Conservation (phyloP, 306 rosid genomes). For the Rosa chinensis region DNA sequence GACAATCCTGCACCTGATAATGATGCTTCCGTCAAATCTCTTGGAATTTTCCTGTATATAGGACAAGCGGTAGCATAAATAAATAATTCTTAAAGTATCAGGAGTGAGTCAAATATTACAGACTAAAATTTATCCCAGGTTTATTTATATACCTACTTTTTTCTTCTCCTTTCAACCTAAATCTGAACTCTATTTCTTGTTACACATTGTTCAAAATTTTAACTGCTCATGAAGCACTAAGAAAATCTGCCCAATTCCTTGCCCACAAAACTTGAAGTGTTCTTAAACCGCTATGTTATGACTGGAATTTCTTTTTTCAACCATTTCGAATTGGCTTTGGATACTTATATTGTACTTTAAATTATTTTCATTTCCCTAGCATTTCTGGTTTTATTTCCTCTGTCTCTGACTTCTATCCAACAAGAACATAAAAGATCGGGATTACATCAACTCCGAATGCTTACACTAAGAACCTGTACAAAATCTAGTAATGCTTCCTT, state of each 20-base stretch:
- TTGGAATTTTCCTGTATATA: constrained; percentile 81
- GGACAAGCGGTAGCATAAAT: constrained; percentile 19
- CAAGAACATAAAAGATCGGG: background rate
- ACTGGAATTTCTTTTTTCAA: background rate
- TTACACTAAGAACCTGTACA: background rate
- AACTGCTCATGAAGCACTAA: background rate
- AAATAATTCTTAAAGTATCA: background rate
- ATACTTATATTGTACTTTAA: background rate
- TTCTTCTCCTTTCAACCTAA: background rate
- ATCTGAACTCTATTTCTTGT: background rate
- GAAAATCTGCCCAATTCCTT: background rate
- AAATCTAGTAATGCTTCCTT: background rate
- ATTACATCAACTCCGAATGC: background rate
- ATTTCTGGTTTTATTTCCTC: background rate
- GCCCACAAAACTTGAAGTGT: background rate
- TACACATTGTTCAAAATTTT: background rate
- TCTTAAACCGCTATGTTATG: background rate
- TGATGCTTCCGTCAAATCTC: constrained; percentile 97
- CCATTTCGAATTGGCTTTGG: background rate
- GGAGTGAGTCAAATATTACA: background rate
- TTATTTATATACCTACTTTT: background rate
- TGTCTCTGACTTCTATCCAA: background rate
- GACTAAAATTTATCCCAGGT: background rate
- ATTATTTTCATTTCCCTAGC: background rate
- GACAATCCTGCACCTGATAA: constrained; percentile 96